Evolutionary conservation across 345 rosid genomes (phyloP).

Genomic region (Euphorbia lathyris): DNA sequence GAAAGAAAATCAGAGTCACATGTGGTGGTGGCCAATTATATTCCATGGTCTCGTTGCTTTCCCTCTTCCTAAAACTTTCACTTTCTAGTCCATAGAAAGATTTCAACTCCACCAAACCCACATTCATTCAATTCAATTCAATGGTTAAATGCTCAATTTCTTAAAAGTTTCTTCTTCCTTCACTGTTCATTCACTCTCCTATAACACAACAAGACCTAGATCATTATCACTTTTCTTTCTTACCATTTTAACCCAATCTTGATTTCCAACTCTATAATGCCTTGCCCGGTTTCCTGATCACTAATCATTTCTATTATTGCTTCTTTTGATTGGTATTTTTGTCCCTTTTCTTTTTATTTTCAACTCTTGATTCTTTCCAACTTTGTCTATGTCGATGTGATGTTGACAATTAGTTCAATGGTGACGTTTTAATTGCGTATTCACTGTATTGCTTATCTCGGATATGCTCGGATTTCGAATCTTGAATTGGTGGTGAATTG

Average conservation of each 20-base stretch:
- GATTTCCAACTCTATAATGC: no score
- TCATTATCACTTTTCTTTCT: constrained; percentile 6
- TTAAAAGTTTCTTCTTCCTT: neutral
- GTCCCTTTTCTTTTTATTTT: neutral
- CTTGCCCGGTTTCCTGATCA: constrained; percentile 3
- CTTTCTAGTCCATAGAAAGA: neutral
- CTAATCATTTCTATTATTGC: neutral
- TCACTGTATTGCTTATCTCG: constrained; percentile 20
- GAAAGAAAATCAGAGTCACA: neutral
- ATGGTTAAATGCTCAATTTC: neutral
- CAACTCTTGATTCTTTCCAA: neutral
- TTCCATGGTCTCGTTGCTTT: constrained; percentile 7
- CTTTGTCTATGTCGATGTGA: neutral
- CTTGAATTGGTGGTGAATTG: constrained; percentile 46
- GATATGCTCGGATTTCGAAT: constrained; percentile 27
- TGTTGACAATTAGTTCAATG: neutral
- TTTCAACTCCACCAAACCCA: neutral
- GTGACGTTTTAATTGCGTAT: neutral
- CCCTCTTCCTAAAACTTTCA: neutral
- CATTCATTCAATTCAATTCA: neutral
- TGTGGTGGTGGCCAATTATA: constrained; percentile 17
- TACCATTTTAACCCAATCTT: neutral
- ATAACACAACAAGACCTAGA: constrained; percentile 5
- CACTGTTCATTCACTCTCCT: neutral
- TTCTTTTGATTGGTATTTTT: neutral